A percentile compares a stretch with the other conserved stretches of the same genome.
Conservation (phyloP, 257 asterid species). For the Solanum piurae region DNA sequence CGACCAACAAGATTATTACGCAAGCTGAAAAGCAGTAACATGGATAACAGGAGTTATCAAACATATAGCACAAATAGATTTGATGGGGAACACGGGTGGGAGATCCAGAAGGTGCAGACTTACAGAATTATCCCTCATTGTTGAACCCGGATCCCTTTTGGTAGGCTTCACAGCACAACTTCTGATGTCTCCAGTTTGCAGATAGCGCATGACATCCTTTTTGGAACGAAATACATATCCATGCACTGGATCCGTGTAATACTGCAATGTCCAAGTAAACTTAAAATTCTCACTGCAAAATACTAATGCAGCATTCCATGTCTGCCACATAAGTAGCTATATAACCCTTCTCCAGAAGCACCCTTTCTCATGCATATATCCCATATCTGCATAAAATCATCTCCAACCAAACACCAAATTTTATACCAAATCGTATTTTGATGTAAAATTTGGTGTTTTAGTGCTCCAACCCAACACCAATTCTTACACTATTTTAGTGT, state of each 20-base stretch:
- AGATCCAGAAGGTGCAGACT: conserved; percentile 21
- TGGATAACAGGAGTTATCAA: not conserved
- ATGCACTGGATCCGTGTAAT: conserved; percentile 42
- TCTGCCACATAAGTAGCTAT: not conserved
- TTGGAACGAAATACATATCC: conserved; percentile 51
- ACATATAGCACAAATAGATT: not conserved
- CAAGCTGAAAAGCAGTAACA: not conserved
- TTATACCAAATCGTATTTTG: not conserved
- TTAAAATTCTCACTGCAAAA: not conserved
- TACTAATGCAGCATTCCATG: not conserved
- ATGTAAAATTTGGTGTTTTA: not conserved
- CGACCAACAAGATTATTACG: not conserved
- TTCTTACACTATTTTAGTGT: not conserved
- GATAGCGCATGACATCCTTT: conserved; percentile 9
- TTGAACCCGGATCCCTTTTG: conserved; percentile 3
- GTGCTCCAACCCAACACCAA: not conserved
- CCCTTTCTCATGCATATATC: not conserved
- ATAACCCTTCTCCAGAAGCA: not conserved
- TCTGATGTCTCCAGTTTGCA: conserved; percentile 14
- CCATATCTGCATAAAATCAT: not conserved
- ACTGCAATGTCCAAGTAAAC: conserved; percentile 29
- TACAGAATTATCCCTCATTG: not conserved
- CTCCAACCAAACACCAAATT: not conserved
- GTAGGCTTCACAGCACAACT: conserved; percentile 12
- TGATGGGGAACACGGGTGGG: not conserved